Evolutionary conservation across 495 filamentous ascomycete genomes (phyloP), one percentile per base, ranked within the genome.

Genomic region (Neurospora sp.): DNA sequence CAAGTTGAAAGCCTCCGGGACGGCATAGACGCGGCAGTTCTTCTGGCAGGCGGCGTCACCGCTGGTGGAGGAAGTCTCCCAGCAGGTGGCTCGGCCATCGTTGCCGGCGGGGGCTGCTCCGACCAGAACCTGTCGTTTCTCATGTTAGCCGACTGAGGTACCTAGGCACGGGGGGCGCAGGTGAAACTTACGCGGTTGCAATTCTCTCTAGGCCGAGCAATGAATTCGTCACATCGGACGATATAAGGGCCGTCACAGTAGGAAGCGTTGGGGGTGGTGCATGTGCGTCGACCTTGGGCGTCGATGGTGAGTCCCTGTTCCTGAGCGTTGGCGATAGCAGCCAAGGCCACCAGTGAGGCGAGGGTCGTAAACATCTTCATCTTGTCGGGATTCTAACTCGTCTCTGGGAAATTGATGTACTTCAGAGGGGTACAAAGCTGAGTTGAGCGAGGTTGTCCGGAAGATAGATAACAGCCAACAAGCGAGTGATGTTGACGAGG

Each of bases 21-120:
- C 20, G 71, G 69, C 79, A 42, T 82, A 82, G 73, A 81, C 81
- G 31, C 81, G 75, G 73, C 81, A 82, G 77, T 82, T 81, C 77
- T 81, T 82, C 74, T 79, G 77, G 72, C 81, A 82, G 41, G 78
- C 78, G 46, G 79, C 81, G 41, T 80, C 75, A 69, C 81, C 81
- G 59, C 59, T 70, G 7, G 18, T 48, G 27, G 44, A n/a, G 35
- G 72, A 71, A 48, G 70, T 54, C 72, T 81, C 77, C 42, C 54
- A 79, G 79, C 81, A 82, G 37, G 70, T 75, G 39, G 77, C 76
- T 7, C 71, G 42, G 62, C 48, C 7, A 66, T 35, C 62, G 54
- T 31, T 4, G 70, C 79, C 81, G 37, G 77, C 23, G 8, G 81
- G 81, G 23, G 77, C 74, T 39, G 79, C 59, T 70, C 77, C 79